Conservation (phyloP, 768 basidiomycete species). For the Suillus subluteus region DNA sequence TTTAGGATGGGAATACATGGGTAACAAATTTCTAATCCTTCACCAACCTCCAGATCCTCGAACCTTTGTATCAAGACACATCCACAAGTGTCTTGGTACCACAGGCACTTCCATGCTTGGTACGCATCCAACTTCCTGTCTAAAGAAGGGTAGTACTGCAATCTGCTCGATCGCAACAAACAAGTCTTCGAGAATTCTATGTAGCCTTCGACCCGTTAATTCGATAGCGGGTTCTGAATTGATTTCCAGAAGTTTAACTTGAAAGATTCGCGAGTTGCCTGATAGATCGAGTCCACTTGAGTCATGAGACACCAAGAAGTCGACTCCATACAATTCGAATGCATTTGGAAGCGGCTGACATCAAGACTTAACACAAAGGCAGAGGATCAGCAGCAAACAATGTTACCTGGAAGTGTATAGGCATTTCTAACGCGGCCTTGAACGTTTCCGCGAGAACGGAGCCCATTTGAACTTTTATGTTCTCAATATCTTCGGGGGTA, state of each 20-base stretch:
- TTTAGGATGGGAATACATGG: neutral
- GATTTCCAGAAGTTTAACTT: constrained; percentile 83
- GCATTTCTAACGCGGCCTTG: constrained; percentile 80
- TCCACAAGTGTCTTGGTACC: constrained; percentile 63
- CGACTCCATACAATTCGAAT: constrained; percentile 95
- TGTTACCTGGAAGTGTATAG: constrained; percentile 82
- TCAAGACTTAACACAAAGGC: neutral
- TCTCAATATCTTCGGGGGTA: constrained; percentile 44
- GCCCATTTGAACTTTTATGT: constrained; percentile 65
- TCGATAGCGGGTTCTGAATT: constrained; percentile 98
- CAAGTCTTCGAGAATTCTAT: constrained; percentile 80
- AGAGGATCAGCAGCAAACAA: neutral
- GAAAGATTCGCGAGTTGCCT: constrained; percentile 35
- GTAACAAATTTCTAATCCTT: neutral
- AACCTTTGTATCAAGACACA: constrained; percentile 65
- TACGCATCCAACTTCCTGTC: constrained; percentile 7
- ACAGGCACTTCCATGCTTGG: constrained; percentile 26
- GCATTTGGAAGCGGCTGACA: constrained; percentile 82
- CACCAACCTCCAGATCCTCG: constrained; percentile 33
- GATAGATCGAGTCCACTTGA: constrained; percentile 16
- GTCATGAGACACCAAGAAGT: constrained; percentile 74
- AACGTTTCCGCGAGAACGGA: constrained; percentile 79
- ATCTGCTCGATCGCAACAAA: constrained; percentile 72
- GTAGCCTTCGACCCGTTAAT: constrained; percentile 82
- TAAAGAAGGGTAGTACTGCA: constrained; percentile 67